Percentiles rank a stretch among this genome's conserved stretches.
phyloP scores from a whole-genome alignment of 306 rosid genomes.

The Astragalus glycyphyllos region DNA sequence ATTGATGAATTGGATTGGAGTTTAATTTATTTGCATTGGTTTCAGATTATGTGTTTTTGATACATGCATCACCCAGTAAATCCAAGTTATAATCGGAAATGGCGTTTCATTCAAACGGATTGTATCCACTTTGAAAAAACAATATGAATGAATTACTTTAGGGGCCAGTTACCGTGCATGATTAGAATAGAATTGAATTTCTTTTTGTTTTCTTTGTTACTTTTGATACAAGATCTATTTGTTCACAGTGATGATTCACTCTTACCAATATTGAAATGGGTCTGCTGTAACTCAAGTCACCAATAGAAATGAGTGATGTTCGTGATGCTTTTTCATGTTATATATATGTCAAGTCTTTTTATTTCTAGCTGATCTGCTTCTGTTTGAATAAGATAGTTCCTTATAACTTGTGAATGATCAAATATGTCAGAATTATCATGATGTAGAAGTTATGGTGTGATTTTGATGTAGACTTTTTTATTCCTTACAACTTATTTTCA shows the following conservation, averaged over 20 bases:
- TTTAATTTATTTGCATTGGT: conserved; percentile 23
- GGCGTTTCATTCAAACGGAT: background rate
- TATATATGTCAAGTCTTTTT: background rate
- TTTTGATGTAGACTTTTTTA: background rate
- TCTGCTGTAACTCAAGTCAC: background rate
- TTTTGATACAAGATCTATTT: conserved; percentile 37
- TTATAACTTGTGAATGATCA: background rate
- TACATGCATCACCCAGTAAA: conserved; percentile 4
- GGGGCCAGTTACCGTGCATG: background rate
- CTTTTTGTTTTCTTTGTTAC: background rate
- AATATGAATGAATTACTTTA: background rate
- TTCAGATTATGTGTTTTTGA: conserved; percentile 19
- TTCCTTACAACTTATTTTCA: background rate
- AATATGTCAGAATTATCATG: conserved; percentile 6
- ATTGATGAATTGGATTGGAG: background rate
- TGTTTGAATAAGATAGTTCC: conserved; percentile 8
- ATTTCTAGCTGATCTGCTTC: conserved; percentile 9
- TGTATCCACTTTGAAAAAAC: background rate
- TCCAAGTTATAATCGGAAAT: conserved; percentile 15
- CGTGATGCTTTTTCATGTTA: background rate
- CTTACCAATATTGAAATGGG: conserved; percentile 17
- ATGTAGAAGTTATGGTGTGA: conserved; percentile 13
- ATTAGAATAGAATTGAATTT: background rate
- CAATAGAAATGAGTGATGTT: conserved; percentile 13
- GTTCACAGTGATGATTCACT: conserved; percentile 8